Percentiles rank a stretch among this genome's conserved stretches.
These are phyloP conservation scores for Wickerhamomyces sydowiorum DNA, from an alignment of 805 yeast genomes.

Conservation along the genomic window DNA sequence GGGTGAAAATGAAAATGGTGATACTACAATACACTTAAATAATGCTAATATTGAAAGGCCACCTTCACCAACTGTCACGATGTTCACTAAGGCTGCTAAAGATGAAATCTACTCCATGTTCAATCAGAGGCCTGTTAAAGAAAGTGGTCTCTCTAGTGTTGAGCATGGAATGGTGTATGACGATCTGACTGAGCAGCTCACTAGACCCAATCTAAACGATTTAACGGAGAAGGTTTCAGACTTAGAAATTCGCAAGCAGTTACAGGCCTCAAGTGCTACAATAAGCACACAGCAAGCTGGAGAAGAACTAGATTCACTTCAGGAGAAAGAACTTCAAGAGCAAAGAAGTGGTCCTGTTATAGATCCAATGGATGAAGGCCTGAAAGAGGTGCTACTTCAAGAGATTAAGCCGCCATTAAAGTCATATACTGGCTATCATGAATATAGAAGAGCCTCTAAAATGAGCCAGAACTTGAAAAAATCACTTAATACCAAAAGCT, in stretches of 20 bases:
- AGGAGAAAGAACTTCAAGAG: too few species aligned
- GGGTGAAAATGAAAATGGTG: conserved; percentile 2
- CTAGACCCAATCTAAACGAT: conserved; percentile 26
- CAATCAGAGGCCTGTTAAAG: conserved; percentile 41
- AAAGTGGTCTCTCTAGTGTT: conserved; percentile 13
- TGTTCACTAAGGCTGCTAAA: conserved; percentile 68
- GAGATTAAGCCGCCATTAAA: conserved; percentile 31
- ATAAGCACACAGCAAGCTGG: too few species aligned
- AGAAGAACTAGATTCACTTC: too few species aligned
- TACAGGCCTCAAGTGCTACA: too few species aligned
- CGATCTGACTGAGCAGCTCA: conserved; percentile 31
- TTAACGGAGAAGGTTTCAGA: conserved; percentile 25
- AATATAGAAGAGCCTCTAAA: conserved; percentile 27
- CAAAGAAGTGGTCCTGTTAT: conserved; percentile 11
- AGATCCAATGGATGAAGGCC: conserved; percentile 41
- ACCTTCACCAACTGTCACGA: conserved; percentile 73
- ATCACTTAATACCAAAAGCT: conserved; percentile 27
- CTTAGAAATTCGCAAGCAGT: conserved; percentile 1
- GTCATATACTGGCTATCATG: conserved; percentile 25
- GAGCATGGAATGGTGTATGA: conserved; percentile 20
- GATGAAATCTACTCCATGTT: conserved; percentile 74
- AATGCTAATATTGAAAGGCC: conserved; percentile 24
- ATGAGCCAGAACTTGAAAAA: conserved; percentile 28
- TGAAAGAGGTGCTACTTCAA: conserved; percentile 34
- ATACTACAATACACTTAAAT: conserved; percentile 19